Evolutionary conservation across 305 asterid genomes (phyloP), one percentile per base, ranked within the genome.

Genomic region (Fraxinus floribunda): DNA sequence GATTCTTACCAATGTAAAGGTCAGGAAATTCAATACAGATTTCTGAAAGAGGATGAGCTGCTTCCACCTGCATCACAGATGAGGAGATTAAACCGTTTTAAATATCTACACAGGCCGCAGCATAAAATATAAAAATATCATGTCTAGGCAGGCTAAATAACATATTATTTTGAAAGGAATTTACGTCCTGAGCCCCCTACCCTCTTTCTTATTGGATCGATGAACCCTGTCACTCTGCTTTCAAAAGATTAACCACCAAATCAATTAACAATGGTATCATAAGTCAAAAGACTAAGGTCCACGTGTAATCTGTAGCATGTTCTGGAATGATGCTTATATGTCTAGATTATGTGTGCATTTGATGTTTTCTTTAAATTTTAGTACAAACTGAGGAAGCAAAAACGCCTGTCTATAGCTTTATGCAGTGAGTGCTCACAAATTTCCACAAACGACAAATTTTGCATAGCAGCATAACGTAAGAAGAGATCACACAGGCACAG

Each of bases 31-130:
- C 90, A 30, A 86, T 85, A 82, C 88, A 44, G 52, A 92, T 85
- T 83, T 90, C 90, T 32, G 95, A 87, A 75, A 95, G 90, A 66
- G 98, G 92, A 83, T 91, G 92, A 87, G 94, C 98, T 44, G 83
- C 86, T 90, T 95, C 94, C 76, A 92, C 91, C 98, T 93, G 90
- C 86, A 88, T 41, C 66, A 62, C 22, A 79, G 44, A 20, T 35
- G 62, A 68, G 71, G 52, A 77, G 49, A 72, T 38, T 29, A 7
- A 20, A 49, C 30, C 36, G 29, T 20, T 60, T 75, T 10, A 24
- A 66, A 26, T 24, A 26, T 26, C 74, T 66, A 26, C 10, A 66
- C 74, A 66, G 74, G 74, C 35, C 35, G 75, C 18, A 18, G n/a
- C 26, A 64, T 24, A 34, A 16, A 79, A 64, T 18, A 36, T 78